Conservation (phyloP, 2,329 filamentous ascomycete genomes). For the Neonectria faginata region DNA sequence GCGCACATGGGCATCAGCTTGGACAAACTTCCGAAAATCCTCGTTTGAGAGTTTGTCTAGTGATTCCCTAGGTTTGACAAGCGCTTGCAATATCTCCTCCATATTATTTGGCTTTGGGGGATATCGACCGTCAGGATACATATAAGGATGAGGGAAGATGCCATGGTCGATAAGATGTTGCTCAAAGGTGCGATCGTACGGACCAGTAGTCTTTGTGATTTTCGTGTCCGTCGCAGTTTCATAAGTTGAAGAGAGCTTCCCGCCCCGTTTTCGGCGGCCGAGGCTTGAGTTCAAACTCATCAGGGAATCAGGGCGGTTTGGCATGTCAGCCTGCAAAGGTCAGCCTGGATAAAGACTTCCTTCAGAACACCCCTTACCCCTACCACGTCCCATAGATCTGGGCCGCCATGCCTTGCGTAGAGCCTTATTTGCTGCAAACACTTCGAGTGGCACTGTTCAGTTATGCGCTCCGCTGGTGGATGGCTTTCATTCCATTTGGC, state of each 20-base stretch:
- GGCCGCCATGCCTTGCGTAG: neutral
- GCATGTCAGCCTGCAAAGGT: neutral
- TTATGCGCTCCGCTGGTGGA: neutral
- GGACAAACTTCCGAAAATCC: conserved; percentile 47
- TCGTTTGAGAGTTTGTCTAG: conserved; percentile 51
- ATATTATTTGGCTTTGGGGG: conserved; percentile 36
- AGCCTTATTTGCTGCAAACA: neutral
- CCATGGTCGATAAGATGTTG: conserved; percentile 37
- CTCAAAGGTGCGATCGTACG: conserved; percentile 37
- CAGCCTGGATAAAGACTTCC: neutral
- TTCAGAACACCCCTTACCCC: neutral
- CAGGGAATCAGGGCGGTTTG: neutral
- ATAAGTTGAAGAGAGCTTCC: too few relatives aligned
- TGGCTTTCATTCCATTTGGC: neutral
- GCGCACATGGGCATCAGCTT: conserved; percentile 44
- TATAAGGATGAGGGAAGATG: conserved; percentile 31
- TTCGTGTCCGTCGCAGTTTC: too few relatives aligned
- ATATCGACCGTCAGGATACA: conserved; percentile 30
- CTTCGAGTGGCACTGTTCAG: neutral
- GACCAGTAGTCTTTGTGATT: conserved; percentile 1
- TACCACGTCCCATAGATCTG: neutral
- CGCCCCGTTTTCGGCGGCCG: neutral
- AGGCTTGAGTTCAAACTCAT: neutral
- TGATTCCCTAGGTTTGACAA: conserved; percentile 40
- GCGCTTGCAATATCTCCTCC: conserved; percentile 31